These are phyloP conservation scores for Tetrastigma voinierianum DNA, from an alignment of 164 flowering plant species.

Conservation along the genomic window DNA sequence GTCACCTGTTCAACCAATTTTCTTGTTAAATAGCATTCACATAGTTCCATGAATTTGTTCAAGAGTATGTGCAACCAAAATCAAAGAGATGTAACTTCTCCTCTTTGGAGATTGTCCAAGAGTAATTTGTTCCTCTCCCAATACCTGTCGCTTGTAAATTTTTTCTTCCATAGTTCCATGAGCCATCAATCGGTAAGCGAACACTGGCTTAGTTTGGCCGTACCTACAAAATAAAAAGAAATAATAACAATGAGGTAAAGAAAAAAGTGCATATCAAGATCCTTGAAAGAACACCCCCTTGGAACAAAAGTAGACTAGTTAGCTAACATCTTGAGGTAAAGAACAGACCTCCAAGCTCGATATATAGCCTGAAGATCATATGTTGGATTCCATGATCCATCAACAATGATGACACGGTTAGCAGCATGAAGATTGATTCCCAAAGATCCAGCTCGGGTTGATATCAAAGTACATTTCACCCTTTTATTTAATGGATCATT, in stretches of 20 bases:
- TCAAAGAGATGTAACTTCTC: background rate
- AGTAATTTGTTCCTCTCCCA: background rate
- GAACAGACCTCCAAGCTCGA: slow-evolving; percentile 90
- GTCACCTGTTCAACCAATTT: slow-evolving; percentile 57
- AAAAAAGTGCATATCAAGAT: no score
- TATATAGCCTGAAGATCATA: slow-evolving; percentile 97
- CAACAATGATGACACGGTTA: slow-evolving; percentile 92
- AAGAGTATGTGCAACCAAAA: background rate
- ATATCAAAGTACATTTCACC: slow-evolving; percentile 90
- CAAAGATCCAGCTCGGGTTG: slow-evolving; percentile 95
- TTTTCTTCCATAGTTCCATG: slow-evolving; percentile 99
- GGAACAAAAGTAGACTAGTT: no score
- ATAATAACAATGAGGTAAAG: background rate
- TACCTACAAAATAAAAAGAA: slow-evolving; percentile 51
- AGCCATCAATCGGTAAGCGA: slow-evolving; percentile 93
- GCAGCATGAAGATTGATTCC: slow-evolving; percentile 98
- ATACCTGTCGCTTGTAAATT: slow-evolving; percentile 96
- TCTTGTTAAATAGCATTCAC: slow-evolving; percentile 4
- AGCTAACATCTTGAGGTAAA: background rate
- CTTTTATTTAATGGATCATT: slow-evolving; percentile 75
- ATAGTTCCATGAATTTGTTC: no score
- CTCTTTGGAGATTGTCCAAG: background rate
- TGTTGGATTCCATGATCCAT: slow-evolving; percentile 99
- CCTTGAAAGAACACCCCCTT: no score
- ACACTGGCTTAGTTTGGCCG: slow-evolving; percentile 95